Conservation (phyloP, 805 yeast genomes). For the Spathaspora sp. region DNA sequence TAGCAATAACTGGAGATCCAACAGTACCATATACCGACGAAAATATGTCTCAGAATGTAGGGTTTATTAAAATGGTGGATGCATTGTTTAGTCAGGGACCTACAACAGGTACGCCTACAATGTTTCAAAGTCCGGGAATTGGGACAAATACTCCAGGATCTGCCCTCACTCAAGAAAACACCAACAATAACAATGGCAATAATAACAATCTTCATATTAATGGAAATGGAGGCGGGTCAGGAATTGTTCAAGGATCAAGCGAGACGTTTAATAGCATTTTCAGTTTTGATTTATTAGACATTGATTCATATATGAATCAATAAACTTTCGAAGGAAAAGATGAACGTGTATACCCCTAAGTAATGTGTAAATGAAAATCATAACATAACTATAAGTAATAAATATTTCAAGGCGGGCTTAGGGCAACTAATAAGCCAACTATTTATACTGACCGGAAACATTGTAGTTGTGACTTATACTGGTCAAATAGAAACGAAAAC, state of each 20-base stretch:
- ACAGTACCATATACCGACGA: neutral
- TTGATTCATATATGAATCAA: neutral
- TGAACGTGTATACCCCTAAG: no score
- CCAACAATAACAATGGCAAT: no score
- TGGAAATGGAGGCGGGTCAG: neutral
- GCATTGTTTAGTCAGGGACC: neutral
- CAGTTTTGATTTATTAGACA: neutral
- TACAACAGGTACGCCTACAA: neutral
- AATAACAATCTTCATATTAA: neutral
- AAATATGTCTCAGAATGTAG: neutral
- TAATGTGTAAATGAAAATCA: no score
- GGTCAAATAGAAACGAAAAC: no score
- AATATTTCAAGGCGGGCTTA: no score
- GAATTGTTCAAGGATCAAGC: neutral
- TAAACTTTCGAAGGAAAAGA: neutral
- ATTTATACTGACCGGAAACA: no score
- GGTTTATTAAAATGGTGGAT: neutral
- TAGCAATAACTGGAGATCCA: neutral
- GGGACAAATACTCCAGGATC: neutral
- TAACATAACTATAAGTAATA: no score
- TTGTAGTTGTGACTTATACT: no score
- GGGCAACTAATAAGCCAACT: no score
- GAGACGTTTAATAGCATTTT: constrained; percentile 1
- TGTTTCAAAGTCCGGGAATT: neutral
- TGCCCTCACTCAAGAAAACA: neutral